phyloP scores from a whole-genome alignment of 2,329 filamentous ascomycete species.

The Laburnicola sp. region DNA sequence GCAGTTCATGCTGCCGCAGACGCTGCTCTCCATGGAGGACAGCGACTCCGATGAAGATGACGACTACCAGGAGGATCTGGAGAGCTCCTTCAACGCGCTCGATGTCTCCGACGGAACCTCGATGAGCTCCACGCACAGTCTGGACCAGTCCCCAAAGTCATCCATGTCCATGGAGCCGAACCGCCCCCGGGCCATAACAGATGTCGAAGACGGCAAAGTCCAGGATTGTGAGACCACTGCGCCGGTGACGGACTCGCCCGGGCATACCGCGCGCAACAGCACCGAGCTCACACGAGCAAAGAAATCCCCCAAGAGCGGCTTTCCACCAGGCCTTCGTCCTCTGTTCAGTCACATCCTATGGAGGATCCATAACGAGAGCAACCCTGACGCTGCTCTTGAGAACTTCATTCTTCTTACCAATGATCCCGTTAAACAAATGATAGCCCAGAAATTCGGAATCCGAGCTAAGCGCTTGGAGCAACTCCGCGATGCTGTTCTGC shows the following conservation, averaged over 20 bases:
- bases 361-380: slow-evolving; percentile 55
- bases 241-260: slow-evolving; percentile 23
- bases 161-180: slow-evolving; percentile 47
- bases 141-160: slow-evolving; percentile 44
- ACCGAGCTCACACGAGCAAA: slow-evolving; percentile 24
- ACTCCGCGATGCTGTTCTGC: slow-evolving; percentile 52
- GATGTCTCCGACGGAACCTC: slow-evolving; percentile 46
- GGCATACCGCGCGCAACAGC: slow-evolving; percentile 38
- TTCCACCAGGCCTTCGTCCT: slow-evolving; percentile 49
- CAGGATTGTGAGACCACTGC: slow-evolving; percentile 24
- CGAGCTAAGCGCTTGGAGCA: slow-evolving; percentile 55
- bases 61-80: slow-evolving; percentile 43
- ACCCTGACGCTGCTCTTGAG: slow-evolving; percentile 52
- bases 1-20: slow-evolving; percentile 52
- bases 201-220: slow-evolving; percentile 29
- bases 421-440: slow-evolving; percentile 50
- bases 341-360: slow-evolving; percentile 57
- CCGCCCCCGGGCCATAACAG: slow-evolving; percentile 32
- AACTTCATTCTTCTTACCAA: slow-evolving; percentile 58
- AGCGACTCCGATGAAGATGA: slow-evolving; percentile 44
- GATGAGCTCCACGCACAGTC: slow-evolving; percentile 50
- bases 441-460: slow-evolving; percentile 55
- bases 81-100: slow-evolving; percentile 42
- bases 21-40: slow-evolving; percentile 54
- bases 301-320: slow-evolving; percentile 32